phyloP scores from a whole-genome alignment of 495 filamentous ascomycete genomes.

The Daldinia concentrica region DNA sequence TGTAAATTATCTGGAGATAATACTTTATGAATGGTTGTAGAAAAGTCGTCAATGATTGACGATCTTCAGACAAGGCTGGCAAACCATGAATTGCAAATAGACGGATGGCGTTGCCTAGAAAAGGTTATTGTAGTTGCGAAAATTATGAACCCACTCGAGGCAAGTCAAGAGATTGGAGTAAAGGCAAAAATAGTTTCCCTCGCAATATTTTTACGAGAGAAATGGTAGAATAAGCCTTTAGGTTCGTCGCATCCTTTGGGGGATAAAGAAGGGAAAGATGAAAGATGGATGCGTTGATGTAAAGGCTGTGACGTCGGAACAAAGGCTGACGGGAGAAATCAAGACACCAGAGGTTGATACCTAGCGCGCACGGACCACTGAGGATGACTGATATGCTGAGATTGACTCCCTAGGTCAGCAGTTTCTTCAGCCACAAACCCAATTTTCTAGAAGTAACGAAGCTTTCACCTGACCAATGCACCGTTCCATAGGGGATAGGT shows the following conservation, averaged over 20 bases:
- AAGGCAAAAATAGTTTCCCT: neutral
- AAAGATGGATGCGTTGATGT: too few species aligned
- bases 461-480: too few species aligned
- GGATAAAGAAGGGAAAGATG: constrained; percentile 14
- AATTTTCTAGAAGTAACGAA: neutral
- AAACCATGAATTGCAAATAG: constrained; percentile 20
- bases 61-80: constrained; percentile 2
- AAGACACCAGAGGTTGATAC: neutral
- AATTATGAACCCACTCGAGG: constrained; percentile 20
- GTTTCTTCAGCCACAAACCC: neutral
- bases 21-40: neutral
- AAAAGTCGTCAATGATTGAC: constrained; percentile 12
- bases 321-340: constrained; percentile 30
- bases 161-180: neutral
- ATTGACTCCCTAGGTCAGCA: neutral
- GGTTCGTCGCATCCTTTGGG: neutral
- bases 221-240: neutral
- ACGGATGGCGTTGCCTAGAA: constrained; percentile 11
- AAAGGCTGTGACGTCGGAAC: constrained; percentile 31
- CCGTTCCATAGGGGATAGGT: neutral
- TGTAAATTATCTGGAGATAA: neutral
- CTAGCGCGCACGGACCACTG: neutral
- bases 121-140: constrained; percentile 12
- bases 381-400: neutral
- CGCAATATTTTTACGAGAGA: neutral